phyloP scores from a whole-genome alignment of 2,329 filamentous ascomycete species.

The Ophiostoma ulmi region DNA sequence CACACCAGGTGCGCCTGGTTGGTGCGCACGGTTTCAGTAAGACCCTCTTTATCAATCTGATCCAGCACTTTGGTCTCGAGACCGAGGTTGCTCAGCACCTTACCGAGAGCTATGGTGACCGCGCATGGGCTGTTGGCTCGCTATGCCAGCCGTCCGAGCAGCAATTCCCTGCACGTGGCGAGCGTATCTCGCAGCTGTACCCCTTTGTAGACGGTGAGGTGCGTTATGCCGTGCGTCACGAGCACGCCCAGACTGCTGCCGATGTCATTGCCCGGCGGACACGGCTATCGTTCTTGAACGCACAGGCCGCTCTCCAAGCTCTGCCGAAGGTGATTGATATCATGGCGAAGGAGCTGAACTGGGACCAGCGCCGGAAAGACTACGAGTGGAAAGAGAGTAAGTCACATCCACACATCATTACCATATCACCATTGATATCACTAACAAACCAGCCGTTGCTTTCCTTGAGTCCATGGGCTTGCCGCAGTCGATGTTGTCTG shows the following conservation, averaged over 20 bases:
- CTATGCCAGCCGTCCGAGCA: slow-evolving; percentile 72
- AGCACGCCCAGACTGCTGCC: slow-evolving; percentile 85
- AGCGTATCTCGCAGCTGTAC: slow-evolving; percentile 74
- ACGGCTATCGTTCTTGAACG: slow-evolving; percentile 82
- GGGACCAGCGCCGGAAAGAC: slow-evolving; percentile 68
- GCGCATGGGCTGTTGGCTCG: slow-evolving; percentile 83
- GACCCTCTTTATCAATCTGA: slow-evolving; percentile 87
- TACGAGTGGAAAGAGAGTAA: slow-evolving; percentile 68
- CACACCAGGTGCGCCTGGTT: slow-evolving; percentile 65
- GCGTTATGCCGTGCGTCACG: slow-evolving; percentile 78
- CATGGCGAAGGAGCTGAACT: slow-evolving; percentile 78
- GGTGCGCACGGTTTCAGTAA: slow-evolving; percentile 77
- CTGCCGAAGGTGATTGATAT: slow-evolving; percentile 82
- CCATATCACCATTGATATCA: background rate
- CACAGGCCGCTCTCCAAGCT: slow-evolving; percentile 81
- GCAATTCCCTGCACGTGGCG: slow-evolving; percentile 77
- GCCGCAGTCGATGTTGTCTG: slow-evolving; percentile 52
- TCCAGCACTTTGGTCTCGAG: slow-evolving; percentile 88
- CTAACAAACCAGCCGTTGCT: slow-evolving; percentile 35
- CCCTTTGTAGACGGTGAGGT: slow-evolving; percentile 91
- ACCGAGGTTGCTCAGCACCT: slow-evolving; percentile 92
- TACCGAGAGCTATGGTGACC: slow-evolving; percentile 80
- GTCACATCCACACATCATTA: background rate
- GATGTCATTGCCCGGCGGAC: slow-evolving; percentile 83
- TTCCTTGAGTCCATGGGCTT: slow-evolving; percentile 63